Evolutionary conservation across 2,329 filamentous ascomycete genomes (phyloP).

Genomic region (Tolypocladium pustulatum): DNA sequence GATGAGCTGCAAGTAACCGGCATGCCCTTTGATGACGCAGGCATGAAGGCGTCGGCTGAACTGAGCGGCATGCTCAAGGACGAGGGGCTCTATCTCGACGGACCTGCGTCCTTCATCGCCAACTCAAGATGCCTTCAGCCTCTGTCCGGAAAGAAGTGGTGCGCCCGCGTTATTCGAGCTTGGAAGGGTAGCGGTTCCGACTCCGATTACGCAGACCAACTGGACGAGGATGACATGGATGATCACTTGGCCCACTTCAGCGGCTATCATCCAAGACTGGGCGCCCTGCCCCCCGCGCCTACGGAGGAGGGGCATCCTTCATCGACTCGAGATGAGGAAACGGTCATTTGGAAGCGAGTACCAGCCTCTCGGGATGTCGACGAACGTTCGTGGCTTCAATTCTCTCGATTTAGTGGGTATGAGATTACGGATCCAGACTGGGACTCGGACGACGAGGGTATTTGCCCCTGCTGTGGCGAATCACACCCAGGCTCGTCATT

Average conservation of each 20-base stretch:
- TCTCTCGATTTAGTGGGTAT: conserved; percentile 29
- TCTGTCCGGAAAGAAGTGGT: conserved; percentile 28
- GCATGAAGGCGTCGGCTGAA: conserved; percentile 34
- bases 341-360: conserved; percentile 41
- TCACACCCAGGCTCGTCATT: conserved; percentile 24
- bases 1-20: conserved; percentile 44
- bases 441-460: conserved; percentile 22
- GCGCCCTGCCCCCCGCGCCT: conserved; percentile 28
- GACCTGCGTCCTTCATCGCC: conserved; percentile 31
- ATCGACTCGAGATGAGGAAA: conserved; percentile 29
- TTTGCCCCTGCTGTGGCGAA: conserved; percentile 30
- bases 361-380: conserved; percentile 28
- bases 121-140: conserved; percentile 26
- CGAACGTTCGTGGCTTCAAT: conserved; percentile 37
- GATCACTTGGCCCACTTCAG: conserved; percentile 10
- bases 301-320: conserved; percentile 31
- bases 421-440: conserved; percentile 21
- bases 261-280: conserved; percentile 16
- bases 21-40: conserved; percentile 37
- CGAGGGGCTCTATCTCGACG: conserved; percentile 39
- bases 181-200: conserved; percentile 21
- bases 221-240: conserved; percentile 17
- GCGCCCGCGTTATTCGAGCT: conserved; percentile 34
- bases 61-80: conserved; percentile 42
- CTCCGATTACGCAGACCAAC: conserved; percentile 11